Base-by-base conservation (phyloP, 2,329 filamentous ascomycete genomes). In the Xylaria sp. region DNA sequence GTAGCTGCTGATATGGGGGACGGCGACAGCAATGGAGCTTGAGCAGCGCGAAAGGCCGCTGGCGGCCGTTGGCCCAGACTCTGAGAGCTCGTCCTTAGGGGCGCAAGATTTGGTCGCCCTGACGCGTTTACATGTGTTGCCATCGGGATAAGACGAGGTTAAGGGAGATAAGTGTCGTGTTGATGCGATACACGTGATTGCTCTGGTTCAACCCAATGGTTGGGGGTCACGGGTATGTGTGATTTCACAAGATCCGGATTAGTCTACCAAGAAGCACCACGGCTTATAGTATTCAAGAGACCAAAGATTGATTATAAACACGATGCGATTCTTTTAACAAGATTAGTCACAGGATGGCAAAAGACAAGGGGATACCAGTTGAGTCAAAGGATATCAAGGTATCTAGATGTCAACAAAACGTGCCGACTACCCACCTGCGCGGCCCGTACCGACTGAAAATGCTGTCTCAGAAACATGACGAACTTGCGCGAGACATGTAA, bases 41-140 rank as follows among this genome's bases (percentile, higher is more conserved):
- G 70, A 21, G 70, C 69, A 14, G 69, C 68, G 55, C 65, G 69
- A 53, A 66, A 68, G 38, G 66, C 60, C 9, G 66, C 61, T 49
- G 67, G 67, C 25, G 73, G 68, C 33, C 66, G 63, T n/a, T 56
- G 68, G 28, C 66, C 66, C 12, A 70, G 49, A 40, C 67, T 70
- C 49, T 74, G 71, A 40, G 72, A 72, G 53, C 68, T 69, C 19
- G 75, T 75, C 74, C 75, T 77, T 57, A 78, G 59, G 3, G 77
- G 76, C 61, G 76, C 71, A 52, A 79, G 71, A 66, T 66, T 72
- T 33, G 74, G 76, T 14, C 74, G 75, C 38, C 67, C 64, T 47
- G 73, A 67, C 46, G 57, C 57, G 50, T 74, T 73, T 7, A 74
- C 70, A 63, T 76, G 70, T 69, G 72, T 76, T 54, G 65, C 66